These are phyloP conservation scores for Cylindrotheca closterium DNA, from an alignment of 108 stramenopile species.

Conservation along the genomic window DNA sequence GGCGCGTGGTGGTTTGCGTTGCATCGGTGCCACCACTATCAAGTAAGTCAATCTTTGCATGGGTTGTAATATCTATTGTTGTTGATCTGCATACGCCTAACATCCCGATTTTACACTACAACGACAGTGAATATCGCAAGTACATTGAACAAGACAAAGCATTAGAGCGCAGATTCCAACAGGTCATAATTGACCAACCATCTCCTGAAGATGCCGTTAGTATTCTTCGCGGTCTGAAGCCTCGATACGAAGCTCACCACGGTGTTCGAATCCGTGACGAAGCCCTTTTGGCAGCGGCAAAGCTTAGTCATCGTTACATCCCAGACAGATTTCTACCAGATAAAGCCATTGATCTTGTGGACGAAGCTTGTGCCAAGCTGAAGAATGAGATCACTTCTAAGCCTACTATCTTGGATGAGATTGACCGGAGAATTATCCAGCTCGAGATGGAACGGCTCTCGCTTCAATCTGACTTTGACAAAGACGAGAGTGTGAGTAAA, in stretches of 20 bases:
- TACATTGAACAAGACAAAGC: slow-evolving; percentile 99
- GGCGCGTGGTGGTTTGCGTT: slow-evolving; percentile 95
- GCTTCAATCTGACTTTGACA: slow-evolving; percentile 76
- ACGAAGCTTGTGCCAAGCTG: slow-evolving; percentile 95
- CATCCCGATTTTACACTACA: no score
- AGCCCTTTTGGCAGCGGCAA: slow-evolving; percentile 95
- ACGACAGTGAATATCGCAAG: slow-evolving; percentile 84
- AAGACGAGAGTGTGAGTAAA: slow-evolving; percentile 17
- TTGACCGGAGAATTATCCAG: slow-evolving; percentile 93
- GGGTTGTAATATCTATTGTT: no score
- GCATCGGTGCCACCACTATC: slow-evolving; percentile 98
- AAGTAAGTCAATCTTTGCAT: slow-evolving; percentile 25
- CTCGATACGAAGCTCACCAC: slow-evolving; percentile 96
- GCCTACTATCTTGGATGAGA: slow-evolving; percentile 84
- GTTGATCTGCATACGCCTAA: no score
- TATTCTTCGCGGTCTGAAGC: slow-evolving; percentile 96
- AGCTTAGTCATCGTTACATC: slow-evolving; percentile 94
- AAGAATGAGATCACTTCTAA: slow-evolving; percentile 88
- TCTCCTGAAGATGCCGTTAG: slow-evolving; percentile 96
- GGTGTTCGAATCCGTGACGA: slow-evolving; percentile 97
- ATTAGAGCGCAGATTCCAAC: slow-evolving; percentile 97
- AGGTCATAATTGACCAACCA: slow-evolving; percentile 95
- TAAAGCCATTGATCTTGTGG: slow-evolving; percentile 97
- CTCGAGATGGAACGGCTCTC: slow-evolving; percentile 94
- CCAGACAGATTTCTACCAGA: slow-evolving; percentile 84